phyloP scores from a whole-genome alignment of 164 flowering plant genomes.

The Magnolia changhungtana region DNA sequence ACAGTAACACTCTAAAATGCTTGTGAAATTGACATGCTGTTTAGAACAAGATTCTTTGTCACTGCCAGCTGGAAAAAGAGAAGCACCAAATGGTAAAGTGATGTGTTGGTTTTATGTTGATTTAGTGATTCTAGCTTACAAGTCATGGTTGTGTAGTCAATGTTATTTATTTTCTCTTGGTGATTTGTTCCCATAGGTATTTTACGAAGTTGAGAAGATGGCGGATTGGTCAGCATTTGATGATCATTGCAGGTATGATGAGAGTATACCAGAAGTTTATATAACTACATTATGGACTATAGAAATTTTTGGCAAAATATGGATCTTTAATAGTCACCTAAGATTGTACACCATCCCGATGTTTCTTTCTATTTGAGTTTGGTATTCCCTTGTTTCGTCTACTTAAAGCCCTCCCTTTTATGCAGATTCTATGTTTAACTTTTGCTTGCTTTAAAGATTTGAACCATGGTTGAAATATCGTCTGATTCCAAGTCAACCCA shows the following conservation, averaged over 20 bases:
- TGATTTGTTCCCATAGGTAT: conserved; percentile 35
- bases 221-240: conserved; percentile 66
- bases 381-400: neutral
- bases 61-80: no score
- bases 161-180: neutral
- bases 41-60: no score
- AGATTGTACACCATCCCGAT: neutral
- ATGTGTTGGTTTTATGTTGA: no score
- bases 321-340: neutral
- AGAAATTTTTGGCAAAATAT: no score
- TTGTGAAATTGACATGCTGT: no score
- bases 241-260: conserved; percentile 72
- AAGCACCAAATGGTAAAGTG: no score
- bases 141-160: no score
- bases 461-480: neutral
- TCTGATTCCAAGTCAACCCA: neutral
- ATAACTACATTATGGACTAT: neutral
- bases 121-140: no score
- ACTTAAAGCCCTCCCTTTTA: neutral
- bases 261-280: conserved; percentile 4
- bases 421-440: neutral
- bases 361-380: neutral
- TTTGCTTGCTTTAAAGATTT: neutral
- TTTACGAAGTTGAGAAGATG: conserved; percentile 55
- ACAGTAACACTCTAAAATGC: no score